These are phyloP conservation scores for Paramecium biaurelia DNA, from an alignment of 73 alveolate genomes.

Conservation along the genomic window DNA sequence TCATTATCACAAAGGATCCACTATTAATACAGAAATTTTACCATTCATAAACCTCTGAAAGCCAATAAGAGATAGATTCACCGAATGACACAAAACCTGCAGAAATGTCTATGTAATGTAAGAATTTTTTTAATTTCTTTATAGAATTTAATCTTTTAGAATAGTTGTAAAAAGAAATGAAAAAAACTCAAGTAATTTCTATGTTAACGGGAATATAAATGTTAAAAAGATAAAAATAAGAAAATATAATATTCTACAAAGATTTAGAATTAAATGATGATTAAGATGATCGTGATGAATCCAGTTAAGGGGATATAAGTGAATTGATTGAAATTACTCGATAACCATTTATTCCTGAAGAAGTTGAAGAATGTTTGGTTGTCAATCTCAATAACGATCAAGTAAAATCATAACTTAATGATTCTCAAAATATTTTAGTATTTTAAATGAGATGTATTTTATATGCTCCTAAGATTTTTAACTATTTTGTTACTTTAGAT, in stretches of 20 bases:
- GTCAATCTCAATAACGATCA: background rate
- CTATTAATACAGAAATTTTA: background rate
- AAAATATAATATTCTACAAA: background rate
- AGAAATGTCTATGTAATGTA: background rate
- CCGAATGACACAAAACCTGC: background rate
- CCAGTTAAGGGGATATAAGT: background rate
- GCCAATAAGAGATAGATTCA: background rate
- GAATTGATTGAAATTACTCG: background rate
- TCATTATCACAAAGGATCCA: background rate
- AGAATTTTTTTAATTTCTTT: background rate
- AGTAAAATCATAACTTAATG: background rate
- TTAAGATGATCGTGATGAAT: background rate
- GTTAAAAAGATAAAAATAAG: background rate
- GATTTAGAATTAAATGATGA: background rate
- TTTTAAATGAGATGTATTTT: background rate
- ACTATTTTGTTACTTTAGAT: background rate
- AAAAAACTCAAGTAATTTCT: background rate
- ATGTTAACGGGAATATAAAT: background rate
- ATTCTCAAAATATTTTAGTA: background rate
- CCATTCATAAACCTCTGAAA: background rate
- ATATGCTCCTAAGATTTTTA: slow-evolving; percentile 24
- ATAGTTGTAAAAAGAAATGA: background rate
- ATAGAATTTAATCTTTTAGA: background rate
- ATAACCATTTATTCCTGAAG: background rate
- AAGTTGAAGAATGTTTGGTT: background rate